A percentile compares a stretch with the other conserved stretches of the same genome.
These are phyloP conservation scores for Hypomontagnella submonticulosa DNA, from an alignment of 495 filamentous ascomycete species.

Conservation along the genomic window DNA sequence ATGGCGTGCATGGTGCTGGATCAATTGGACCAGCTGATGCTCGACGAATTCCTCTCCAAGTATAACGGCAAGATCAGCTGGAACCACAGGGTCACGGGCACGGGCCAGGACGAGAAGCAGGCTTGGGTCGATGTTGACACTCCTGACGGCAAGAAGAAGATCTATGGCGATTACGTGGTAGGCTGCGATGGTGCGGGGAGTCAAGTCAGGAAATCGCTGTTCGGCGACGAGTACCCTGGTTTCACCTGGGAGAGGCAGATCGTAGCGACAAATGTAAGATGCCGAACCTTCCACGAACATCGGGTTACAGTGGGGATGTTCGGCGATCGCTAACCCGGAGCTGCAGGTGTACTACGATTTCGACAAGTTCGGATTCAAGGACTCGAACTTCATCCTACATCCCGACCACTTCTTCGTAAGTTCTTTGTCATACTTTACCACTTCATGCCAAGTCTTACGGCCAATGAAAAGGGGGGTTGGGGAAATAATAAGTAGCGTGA, in stretches of 20 bases:
- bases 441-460: no score
- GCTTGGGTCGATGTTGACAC: constrained; percentile 65
- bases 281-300: neutral
- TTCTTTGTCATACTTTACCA: neutral
- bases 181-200: constrained; percentile 71
- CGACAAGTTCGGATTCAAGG: constrained; percentile 61
- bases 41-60: constrained; percentile 58
- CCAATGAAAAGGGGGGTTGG: neutral
- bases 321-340: constrained; percentile 6
- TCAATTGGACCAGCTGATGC: constrained; percentile 56
- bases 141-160: constrained; percentile 49
- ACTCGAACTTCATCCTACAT: constrained; percentile 69
- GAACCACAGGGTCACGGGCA: constrained; percentile 59
- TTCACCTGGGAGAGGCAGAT: constrained; percentile 69
- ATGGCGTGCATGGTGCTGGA: constrained; percentile 52
- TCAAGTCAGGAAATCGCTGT: constrained; percentile 63
- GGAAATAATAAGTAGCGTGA: neutral
- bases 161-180: constrained; percentile 66
- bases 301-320: neutral
- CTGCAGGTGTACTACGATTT: constrained; percentile 67
- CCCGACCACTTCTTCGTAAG: constrained; percentile 65
- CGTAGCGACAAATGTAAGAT: constrained; percentile 69
- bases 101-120: constrained; percentile 62
- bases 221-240: constrained; percentile 68
- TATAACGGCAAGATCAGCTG: constrained; percentile 57